Percentiles rank a stretch among this genome's conserved stretches.
Conservation (phyloP, 345 rosid species). For the Euphorbia tirucalli region DNA sequence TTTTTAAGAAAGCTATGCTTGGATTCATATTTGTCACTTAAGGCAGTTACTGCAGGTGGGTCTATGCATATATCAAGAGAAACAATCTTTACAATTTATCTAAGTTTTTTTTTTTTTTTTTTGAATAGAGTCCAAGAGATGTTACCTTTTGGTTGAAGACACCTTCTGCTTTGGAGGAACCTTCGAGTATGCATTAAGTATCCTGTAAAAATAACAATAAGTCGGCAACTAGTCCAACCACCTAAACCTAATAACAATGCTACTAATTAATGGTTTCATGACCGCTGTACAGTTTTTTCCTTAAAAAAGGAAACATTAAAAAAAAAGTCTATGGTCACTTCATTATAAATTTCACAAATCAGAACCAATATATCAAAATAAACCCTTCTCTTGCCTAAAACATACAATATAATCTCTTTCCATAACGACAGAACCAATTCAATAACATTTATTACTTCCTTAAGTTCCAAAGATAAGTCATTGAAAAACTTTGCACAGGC, state of each 20-base stretch:
- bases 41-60: background rate
- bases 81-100: background rate
- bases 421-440: background rate
- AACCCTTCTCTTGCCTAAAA: background rate
- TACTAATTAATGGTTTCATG: background rate
- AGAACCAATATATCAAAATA: background rate
- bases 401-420: background rate
- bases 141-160: constrained; percentile 40
- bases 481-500: too few relatives aligned
- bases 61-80: background rate
- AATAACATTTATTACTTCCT: background rate
- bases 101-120: background rate
- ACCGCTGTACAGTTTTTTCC: background rate
- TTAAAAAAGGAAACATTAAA: background rate
- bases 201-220: constrained; percentile 36
- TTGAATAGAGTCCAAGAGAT: background rate
- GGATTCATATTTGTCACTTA: background rate
- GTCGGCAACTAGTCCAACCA: background rate
- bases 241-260: background rate
- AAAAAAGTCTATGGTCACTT: background rate
- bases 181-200: constrained; percentile 58
- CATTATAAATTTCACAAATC: background rate
- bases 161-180: constrained; percentile 52
- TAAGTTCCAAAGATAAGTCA: background rate
- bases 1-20: background rate